Conservation (phyloP, 805 yeast species). For the Candida ovalis region DNA sequence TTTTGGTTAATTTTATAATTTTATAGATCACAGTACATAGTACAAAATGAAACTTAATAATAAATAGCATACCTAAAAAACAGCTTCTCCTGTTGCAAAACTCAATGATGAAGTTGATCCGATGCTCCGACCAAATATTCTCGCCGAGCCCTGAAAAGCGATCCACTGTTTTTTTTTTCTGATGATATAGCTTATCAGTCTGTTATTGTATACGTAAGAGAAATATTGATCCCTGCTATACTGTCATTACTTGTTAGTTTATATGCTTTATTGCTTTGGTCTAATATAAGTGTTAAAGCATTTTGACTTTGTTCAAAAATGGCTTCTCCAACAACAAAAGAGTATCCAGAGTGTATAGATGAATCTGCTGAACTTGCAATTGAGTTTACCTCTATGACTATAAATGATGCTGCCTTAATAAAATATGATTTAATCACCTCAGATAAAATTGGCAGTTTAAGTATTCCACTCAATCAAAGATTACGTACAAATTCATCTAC, state of each 20-base stretch:
- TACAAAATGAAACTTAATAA: no score
- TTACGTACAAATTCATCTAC: conserved; percentile 1
- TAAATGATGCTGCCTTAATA: background rate
- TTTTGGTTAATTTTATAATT: conserved; percentile 34
- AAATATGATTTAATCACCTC: background rate
- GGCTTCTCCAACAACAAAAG: background rate
- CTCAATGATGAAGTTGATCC: no score
- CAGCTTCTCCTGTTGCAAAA: no score
- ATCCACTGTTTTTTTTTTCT: no score
- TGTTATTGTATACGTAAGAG: no score
- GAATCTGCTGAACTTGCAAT: background rate
- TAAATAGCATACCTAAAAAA: no score
- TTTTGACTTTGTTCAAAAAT: background rate
- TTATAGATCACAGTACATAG: background rate
- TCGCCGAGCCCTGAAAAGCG: no score
- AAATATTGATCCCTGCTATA: no score
- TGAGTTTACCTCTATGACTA: background rate
- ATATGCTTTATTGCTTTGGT: no score
- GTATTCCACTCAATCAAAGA: background rate
- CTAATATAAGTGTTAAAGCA: background rate
- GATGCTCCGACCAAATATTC: no score
- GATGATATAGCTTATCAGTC: no score
- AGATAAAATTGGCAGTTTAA: background rate
- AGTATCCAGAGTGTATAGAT: background rate
- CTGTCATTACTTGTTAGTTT: no score